Conservation (phyloP, 257 asterid species). For the Marsdenia floribunda region DNA sequence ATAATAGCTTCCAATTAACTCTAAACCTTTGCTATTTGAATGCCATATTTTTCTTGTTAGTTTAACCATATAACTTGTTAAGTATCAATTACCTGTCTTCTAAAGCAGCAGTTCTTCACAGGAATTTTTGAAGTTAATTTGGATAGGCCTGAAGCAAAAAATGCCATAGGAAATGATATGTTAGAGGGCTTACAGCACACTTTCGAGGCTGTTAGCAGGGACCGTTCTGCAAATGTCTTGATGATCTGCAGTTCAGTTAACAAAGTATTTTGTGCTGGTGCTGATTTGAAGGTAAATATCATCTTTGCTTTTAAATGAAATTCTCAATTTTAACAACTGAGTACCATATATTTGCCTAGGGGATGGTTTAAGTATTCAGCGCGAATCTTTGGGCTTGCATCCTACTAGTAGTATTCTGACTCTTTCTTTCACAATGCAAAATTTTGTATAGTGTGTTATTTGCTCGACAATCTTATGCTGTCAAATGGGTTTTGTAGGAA, state of each 20-base stretch:
- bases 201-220: constrained; percentile 56
- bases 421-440: background rate
- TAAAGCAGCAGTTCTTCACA: constrained; percentile 26
- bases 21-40: background rate
- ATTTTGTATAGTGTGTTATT: constrained; percentile 6
- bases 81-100: constrained; percentile 8
- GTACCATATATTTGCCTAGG: background rate
- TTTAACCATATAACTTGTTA: background rate
- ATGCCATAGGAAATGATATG: constrained; percentile 87
- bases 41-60: background rate
- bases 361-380: background rate
- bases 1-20: background rate
- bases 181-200: constrained; percentile 53
- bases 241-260: constrained; percentile 83
- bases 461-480: constrained; percentile 5
- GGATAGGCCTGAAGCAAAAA: constrained; percentile 74
- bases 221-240: constrained; percentile 53
- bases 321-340: background rate
- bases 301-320: background rate
- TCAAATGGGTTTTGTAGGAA: constrained; percentile 44
- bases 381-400: background rate
- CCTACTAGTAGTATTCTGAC: background rate
- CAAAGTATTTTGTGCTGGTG: constrained; percentile 87
- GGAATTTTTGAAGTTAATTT: constrained; percentile 79
- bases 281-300: constrained; percentile 78